A percentile compares a stretch with the other conserved stretches of the same genome.
Evolutionary conservation across 2,329 filamentous ascomycete species (phyloP).

Genomic region (Phialophora chinensis): DNA sequence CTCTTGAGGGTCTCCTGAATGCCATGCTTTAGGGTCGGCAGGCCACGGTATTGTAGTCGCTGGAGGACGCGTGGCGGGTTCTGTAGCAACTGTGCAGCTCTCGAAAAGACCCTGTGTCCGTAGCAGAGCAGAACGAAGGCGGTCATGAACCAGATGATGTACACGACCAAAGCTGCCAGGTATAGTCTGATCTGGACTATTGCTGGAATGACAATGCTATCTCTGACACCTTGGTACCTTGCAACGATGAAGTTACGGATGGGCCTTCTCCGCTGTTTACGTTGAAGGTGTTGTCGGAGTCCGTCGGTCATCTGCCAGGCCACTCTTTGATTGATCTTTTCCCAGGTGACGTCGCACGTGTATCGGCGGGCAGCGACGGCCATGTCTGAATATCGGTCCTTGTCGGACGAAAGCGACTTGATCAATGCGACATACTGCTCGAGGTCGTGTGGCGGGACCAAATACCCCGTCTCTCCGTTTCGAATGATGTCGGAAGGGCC

Average conservation of each 20-base stretch:
- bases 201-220: slow-evolving; percentile 31
- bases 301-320: slow-evolving; percentile 66
- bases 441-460: slow-evolving; percentile 66
- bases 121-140: slow-evolving; percentile 48
- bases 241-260: slow-evolving; percentile 39
- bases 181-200: slow-evolving; percentile 42
- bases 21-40: slow-evolving; percentile 21
- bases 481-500: slow-evolving; percentile 71
- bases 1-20: slow-evolving; percentile 19
- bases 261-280: slow-evolving; percentile 24
- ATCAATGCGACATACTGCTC: slow-evolving; percentile 63
- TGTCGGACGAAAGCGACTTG: slow-evolving; percentile 56
- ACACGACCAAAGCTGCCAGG: slow-evolving; percentile 44
- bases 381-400: slow-evolving; percentile 54
- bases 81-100: slow-evolving; percentile 12
- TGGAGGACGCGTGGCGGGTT: slow-evolving; percentile 22
- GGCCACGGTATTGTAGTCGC: slow-evolving; percentile 15
- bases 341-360: slow-evolving; percentile 71
- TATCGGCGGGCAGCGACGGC: slow-evolving; percentile 57
- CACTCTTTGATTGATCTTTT: slow-evolving; percentile 72
- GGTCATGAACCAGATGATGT: slow-evolving; percentile 47
- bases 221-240: slow-evolving; percentile 33
- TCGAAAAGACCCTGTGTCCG: slow-evolving; percentile 39
- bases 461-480: slow-evolving; percentile 65
- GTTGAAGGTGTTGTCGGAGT: slow-evolving; percentile 45